Conservation (phyloP, 768 basidiomycete genomes). For the Trametopsis cervina region DNA sequence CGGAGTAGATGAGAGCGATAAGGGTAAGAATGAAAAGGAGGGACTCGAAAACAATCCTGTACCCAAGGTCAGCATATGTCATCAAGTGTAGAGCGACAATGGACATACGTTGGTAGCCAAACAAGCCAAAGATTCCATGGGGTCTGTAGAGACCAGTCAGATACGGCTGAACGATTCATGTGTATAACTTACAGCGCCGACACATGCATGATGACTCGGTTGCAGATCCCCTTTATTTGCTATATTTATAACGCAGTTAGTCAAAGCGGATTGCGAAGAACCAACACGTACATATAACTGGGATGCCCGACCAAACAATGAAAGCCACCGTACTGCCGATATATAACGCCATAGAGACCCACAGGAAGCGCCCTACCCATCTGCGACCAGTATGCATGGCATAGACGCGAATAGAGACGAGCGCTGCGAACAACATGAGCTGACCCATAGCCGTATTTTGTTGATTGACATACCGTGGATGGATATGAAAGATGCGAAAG, state of each 20-base stretch:
- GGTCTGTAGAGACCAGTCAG: conserved; percentile 11
- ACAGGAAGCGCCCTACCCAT: conserved; percentile 19
- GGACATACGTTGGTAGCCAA: conserved; percentile 22
- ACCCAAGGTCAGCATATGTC: neutral
- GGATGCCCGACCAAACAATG: conserved; percentile 16
- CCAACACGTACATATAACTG: conserved; percentile 17
- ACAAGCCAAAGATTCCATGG: conserved; percentile 21
- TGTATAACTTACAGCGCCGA: conserved; percentile 16
- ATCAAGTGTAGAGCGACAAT: too few relatives aligned
- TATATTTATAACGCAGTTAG: neutral
- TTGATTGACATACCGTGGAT: conserved; percentile 18
- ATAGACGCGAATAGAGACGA: conserved; percentile 21
- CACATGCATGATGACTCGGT: conserved; percentile 20
- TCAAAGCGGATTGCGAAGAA: neutral
- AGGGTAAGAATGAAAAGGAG: conserved; percentile 23
- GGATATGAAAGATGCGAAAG: conserved; percentile 23
- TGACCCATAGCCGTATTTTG: neutral
- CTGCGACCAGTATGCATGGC: conserved; percentile 19
- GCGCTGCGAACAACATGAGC: conserved; percentile 9
- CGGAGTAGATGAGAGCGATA: conserved; percentile 17
- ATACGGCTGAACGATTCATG: neutral
- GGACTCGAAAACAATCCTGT: conserved; percentile 22
- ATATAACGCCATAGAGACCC: conserved; percentile 17
- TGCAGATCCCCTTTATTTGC: conserved; percentile 14
- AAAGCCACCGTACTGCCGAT: conserved; percentile 15